Base-by-base conservation (phyloP, 202 grass and related monocot species). In the Cymbopogon flexuosus region DNA sequence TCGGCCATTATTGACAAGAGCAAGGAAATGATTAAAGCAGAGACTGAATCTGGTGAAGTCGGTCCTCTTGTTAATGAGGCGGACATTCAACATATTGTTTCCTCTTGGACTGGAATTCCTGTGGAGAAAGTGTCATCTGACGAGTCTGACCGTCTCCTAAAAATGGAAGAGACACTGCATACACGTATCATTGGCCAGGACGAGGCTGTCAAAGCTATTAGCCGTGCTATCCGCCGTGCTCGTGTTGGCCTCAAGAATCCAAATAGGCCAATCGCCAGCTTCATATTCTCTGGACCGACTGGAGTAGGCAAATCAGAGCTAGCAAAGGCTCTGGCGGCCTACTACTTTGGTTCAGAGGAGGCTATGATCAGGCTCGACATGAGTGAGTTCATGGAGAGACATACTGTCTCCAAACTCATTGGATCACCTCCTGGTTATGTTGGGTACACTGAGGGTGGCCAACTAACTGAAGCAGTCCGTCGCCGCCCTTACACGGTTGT, bases 381-480 rank as follows among this genome's bases (percentile, higher is more conserved):
- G 93, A 96, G 93, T 78, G 93, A 96, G 84, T 96, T 96, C 68
- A 96, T 96, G 90, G 93, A 96, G 81, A 85, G 93, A 21, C 93
- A 96, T 72, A 96, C 90, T 3, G 93, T 96, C 29, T 93, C 93
- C 34, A 96, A 96, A 72, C 90, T 96, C 30, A 96, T 97, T 7
- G 93, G 93, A 23, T 97, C 93, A 72, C 93, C 93, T 35, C 90
- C 93, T 41, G 93, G 93, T 90, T 97, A 97, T 79, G 93, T 97
- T 57, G 93, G 90, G 16, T 97, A 93, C 69, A 97, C 93, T 8
- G 93, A 97, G 81, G 93, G 93, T 54, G 93, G 93, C 62, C 93
- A 93, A 79, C 67, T 97, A 29, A 92, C 93, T 8, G 93, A 96
- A 82, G 93, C 93, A 21, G 93, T 96, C 75, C 77, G 93, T 21